Conservation (phyloP, 1,284 basidiomycete genomes). For the Trichosporon faecale region DNA sequence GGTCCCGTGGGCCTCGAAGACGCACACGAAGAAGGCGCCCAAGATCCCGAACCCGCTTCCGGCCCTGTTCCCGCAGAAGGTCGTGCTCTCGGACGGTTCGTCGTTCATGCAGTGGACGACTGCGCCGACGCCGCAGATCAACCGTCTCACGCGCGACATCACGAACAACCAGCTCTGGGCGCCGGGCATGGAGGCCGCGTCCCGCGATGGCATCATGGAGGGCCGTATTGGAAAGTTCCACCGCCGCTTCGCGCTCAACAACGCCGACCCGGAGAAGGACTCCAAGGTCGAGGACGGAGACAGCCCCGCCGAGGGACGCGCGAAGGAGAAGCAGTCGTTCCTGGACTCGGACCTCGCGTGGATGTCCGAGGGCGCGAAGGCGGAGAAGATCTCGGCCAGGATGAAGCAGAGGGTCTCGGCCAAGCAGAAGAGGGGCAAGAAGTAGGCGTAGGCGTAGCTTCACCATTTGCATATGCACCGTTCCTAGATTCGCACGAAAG, state of each 20-base stretch:
- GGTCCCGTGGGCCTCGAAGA: conserved; percentile 38
- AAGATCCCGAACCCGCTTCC: conserved; percentile 73
- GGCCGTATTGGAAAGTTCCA: conserved; percentile 77
- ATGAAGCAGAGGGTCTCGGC: conserved; percentile 11
- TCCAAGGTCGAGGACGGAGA: not conserved
- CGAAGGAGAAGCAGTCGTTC: conserved; percentile 27
- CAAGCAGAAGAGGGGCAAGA: conserved; percentile 33
- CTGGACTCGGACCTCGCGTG: conserved; percentile 45
- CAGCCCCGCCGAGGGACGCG: not conserved
- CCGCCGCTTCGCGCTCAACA: conserved; percentile 58
- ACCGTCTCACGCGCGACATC: conserved; percentile 74
- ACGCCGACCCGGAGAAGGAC: conserved; percentile 12
- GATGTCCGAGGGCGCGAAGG: conserved; percentile 51
- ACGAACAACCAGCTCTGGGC: conserved; percentile 78
- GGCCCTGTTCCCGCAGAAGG: conserved; percentile 75
- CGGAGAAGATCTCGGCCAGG: conserved; percentile 43
- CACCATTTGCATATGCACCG: conserved; percentile 16
- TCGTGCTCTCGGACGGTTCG: conserved; percentile 79
- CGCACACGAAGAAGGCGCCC: conserved; percentile 52
- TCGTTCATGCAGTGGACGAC: conserved; percentile 81
- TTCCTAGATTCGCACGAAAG: conserved; percentile 6
- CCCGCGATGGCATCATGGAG: conserved; percentile 66
- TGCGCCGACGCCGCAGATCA: conserved; percentile 65
- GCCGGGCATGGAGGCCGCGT: conserved; percentile 53
- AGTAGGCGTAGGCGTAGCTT: conserved; percentile 18